Percentiles rank a stretch among this genome's conserved stretches.
These are phyloP conservation scores for Calycina marina DNA, from an alignment of 2,329 filamentous ascomycete species.

Conservation along the genomic window DNA sequence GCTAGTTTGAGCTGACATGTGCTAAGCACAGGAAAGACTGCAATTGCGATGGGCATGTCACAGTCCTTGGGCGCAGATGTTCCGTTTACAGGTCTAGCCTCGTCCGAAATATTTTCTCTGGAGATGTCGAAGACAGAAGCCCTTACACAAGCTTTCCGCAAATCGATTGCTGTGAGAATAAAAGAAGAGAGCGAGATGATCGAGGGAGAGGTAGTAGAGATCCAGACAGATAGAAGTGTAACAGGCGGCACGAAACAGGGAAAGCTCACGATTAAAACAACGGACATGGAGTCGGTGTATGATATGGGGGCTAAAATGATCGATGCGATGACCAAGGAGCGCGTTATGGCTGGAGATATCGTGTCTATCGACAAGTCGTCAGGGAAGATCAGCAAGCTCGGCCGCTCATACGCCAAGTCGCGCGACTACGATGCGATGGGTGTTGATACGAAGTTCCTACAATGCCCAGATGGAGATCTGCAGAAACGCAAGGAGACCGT, in stretches of 20 bases:
- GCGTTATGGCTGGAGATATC: constrained; percentile 95
- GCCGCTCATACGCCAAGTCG: constrained; percentile 84
- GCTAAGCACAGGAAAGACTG: constrained; percentile 84
- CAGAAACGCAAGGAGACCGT: constrained; percentile 96
- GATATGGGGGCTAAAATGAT: constrained; percentile 99
- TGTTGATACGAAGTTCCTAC: constrained; percentile 92
- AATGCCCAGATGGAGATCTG: constrained; percentile 92
- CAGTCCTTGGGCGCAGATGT: constrained; percentile 90
- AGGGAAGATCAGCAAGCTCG: constrained; percentile 94
- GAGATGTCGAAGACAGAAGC: constrained; percentile 99
- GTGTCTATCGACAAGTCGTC: constrained; percentile 98
- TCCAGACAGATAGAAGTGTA: constrained; percentile 93
- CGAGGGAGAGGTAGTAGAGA: constrained; percentile 97
- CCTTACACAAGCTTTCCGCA: constrained; percentile 95
- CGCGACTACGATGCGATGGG: constrained; percentile 99
- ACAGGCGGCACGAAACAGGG: constrained; percentile 96
- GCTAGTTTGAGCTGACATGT: constrained; percentile 4
- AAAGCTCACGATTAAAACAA: constrained; percentile 98
- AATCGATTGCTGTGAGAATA: constrained; percentile 94
- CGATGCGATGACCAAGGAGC: constrained; percentile 98
- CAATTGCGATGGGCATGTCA: constrained; percentile 97
- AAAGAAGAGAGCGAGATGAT: constrained; percentile 99
- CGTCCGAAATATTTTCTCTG: constrained; percentile 94
- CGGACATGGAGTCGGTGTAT: constrained; percentile 98
- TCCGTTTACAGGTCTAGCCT: constrained; percentile 89